Evolutionary conservation across 2,329 filamentous ascomycete genomes (phyloP), one percentile per base, ranked within the genome.

Genomic region (Paramyrothecium roridum): DNA sequence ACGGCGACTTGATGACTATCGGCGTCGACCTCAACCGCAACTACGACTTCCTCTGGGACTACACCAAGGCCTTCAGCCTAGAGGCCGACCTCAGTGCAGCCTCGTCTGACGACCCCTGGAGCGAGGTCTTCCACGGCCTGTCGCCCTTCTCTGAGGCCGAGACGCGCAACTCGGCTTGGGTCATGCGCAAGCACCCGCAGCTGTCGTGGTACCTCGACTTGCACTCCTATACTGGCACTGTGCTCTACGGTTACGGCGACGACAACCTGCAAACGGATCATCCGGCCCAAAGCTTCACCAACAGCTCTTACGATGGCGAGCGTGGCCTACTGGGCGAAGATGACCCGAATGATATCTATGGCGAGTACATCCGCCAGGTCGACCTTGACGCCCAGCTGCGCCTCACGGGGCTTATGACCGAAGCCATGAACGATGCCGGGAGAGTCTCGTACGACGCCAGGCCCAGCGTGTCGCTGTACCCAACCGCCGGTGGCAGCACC

Each of bases 31-130:
- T 83, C 50, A 83, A 83, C 67, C 75, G 80, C 52, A 83, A 83
- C 70, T 83, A 82, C 60, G 80, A 83, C 65, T 80, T 82, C 65
- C 65, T 83, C 10, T 85, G 81, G 79, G 76, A 85, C 67, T 80
- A 77, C 61, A 69, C 63, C 30, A 70, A 69, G 54, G 67, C 72
- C 48, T 82, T 80, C 64, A 71, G 70, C 33, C 56, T 67, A 0
- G 62, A 60, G 8, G 78, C 76, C 26, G 66, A 71, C 26, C 62
- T 70, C 40, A 48, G 64, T n/a, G 70, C 72, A 2, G 75, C 77
- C 2, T 65, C 61, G 3, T 75, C 71, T 1, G 60, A 68, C 3
- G 59, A 66, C 30, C 79, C 81, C 0, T 64, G 61, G 21, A 76
- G 73, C 6, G 74, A 81, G 61, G 72, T 74, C 12, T 80, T 74